Percentiles rank a stretch among this genome's conserved stretches.
These are phyloP conservation scores for Epichloe gansuensis DNA, from an alignment of 2,329 filamentous ascomycete genomes.

Conservation along the genomic window DNA sequence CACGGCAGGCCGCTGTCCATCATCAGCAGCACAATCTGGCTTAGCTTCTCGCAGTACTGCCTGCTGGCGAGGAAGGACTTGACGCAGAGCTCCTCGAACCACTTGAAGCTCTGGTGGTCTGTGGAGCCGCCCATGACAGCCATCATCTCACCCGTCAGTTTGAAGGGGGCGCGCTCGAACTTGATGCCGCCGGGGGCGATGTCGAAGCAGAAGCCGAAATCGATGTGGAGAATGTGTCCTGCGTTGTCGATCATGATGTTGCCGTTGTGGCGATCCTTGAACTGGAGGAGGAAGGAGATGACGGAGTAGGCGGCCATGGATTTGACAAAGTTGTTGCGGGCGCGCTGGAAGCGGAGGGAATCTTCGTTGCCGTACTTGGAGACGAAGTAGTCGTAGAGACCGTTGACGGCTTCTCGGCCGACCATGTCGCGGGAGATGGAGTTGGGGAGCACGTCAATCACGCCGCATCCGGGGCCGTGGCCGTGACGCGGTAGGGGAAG, in stretches of 20 bases:
- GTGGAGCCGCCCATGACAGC: conserved; percentile 93
- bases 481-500: conserved; percentile 92
- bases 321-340: conserved; percentile 95
- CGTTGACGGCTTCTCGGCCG: conserved; percentile 93
- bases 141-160: conserved; percentile 94
- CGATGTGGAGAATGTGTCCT: conserved; percentile 95
- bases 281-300: conserved; percentile 91
- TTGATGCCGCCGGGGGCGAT: conserved; percentile 94
- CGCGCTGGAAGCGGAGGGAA: conserved; percentile 86
- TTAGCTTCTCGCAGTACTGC: conserved; percentile 77
- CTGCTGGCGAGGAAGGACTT: conserved; percentile 87
- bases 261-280: conserved; percentile 98
- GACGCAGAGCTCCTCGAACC: conserved; percentile 93
- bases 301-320: conserved; percentile 98
- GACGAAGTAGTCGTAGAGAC: conserved; percentile 95
- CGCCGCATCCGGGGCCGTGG: conserved; percentile 95
- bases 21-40: conserved; percentile 87
- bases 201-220: conserved; percentile 99
- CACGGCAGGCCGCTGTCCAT: conserved; percentile 91
- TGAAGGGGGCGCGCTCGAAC: conserved; percentile 97
- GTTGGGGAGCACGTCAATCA: conserved; percentile 96
- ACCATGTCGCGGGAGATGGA: conserved; percentile 98
- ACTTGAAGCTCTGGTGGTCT: conserved; percentile 77
- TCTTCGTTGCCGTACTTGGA: conserved; percentile 97
- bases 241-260: conserved; percentile 99